These are phyloP conservation scores for Lactarius sp. DNA, from an alignment of 768 basidiomycete genomes.

Conservation along the genomic window DNA sequence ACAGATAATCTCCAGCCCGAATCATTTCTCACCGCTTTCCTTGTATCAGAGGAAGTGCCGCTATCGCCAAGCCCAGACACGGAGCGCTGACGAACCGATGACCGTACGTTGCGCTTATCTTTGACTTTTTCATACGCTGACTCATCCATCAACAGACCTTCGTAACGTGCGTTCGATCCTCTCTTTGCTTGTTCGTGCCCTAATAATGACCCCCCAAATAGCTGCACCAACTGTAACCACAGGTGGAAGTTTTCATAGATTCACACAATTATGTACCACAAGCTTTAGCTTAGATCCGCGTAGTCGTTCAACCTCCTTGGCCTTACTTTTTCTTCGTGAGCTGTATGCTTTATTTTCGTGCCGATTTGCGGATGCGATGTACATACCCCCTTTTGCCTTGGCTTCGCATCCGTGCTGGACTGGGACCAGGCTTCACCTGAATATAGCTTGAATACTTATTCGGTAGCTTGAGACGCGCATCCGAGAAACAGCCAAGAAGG, in stretches of 20 bases:
- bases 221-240: constrained; percentile 66
- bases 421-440: not conserved
- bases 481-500: not conserved
- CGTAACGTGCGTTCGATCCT: constrained; percentile 58
- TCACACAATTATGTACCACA: not conserved
- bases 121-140: constrained; percentile 19
- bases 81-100: constrained; percentile 98
- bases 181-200: constrained; percentile 1
- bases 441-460: not conserved
- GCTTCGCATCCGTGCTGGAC: not conserved
- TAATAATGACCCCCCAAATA: constrained; percentile 27
- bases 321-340: not conserved
- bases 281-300: constrained; percentile 13
- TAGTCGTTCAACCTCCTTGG: constrained; percentile 2
- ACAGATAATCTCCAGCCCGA: not conserved
- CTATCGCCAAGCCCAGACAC: constrained; percentile 94
- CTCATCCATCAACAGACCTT: constrained; percentile 54
- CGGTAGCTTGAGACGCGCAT: not conserved
- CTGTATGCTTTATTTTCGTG: constrained; percentile 5
- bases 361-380: not conserved
- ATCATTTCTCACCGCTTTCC: constrained; percentile 1
- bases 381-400: constrained; percentile 15
- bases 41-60: constrained; percentile 66
- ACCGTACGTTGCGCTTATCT: constrained; percentile 51
- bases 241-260: constrained; percentile 63